Percentiles rank a stretch among this genome's conserved stretches.
phyloP scores from a whole-genome alignment of 1,284 basidiomycete genomes.

The Irpex sp. region DNA sequence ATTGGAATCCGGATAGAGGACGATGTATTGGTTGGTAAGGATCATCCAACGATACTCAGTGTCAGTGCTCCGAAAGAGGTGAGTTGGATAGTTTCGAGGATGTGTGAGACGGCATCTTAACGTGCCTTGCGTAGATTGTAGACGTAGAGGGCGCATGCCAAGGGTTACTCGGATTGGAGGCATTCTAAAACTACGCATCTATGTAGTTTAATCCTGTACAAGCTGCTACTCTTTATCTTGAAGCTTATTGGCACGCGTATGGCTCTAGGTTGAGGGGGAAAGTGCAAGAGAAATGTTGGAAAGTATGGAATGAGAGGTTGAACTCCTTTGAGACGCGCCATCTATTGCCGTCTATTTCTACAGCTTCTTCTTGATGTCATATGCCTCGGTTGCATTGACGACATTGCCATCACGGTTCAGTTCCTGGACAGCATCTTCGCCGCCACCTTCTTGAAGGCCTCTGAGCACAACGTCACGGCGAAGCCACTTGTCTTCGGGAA shows the following conservation, averaged over 20 bases:
- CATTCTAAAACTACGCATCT: slow-evolving; percentile 38
- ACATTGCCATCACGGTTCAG: not conserved
- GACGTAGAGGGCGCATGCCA: slow-evolving; percentile 90
- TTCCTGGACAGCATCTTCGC: slow-evolving; percentile 4
- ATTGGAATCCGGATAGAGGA: slow-evolving; percentile 92
- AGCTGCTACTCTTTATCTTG: too few relatives aligned
- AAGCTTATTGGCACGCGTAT: too few relatives aligned
- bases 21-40: slow-evolving; percentile 75
- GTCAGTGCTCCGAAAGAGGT: slow-evolving; percentile 88
- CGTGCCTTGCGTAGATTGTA: slow-evolving; percentile 43
- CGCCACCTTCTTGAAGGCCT: slow-evolving; percentile 38
- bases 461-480: slow-evolving; percentile 54
- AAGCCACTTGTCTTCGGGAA: slow-evolving; percentile 75
- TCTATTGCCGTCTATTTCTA: too few relatives aligned
- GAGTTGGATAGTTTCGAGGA: slow-evolving; percentile 12
- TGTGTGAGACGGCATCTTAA: too few relatives aligned
- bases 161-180: slow-evolving; percentile 64
- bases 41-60: slow-evolving; percentile 68
- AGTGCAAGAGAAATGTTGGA: not conserved
- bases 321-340: too few relatives aligned
- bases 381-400: not conserved
- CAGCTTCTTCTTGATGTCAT: not conserved
- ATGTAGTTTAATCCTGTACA: too few relatives aligned
- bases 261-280: not conserved
- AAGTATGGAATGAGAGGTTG: not conserved